A percentile compares a stretch with the other conserved stretches of the same genome.
Conservation (phyloP, 768 basidiomycete species). For the Xerocomellus dryophilus region DNA sequence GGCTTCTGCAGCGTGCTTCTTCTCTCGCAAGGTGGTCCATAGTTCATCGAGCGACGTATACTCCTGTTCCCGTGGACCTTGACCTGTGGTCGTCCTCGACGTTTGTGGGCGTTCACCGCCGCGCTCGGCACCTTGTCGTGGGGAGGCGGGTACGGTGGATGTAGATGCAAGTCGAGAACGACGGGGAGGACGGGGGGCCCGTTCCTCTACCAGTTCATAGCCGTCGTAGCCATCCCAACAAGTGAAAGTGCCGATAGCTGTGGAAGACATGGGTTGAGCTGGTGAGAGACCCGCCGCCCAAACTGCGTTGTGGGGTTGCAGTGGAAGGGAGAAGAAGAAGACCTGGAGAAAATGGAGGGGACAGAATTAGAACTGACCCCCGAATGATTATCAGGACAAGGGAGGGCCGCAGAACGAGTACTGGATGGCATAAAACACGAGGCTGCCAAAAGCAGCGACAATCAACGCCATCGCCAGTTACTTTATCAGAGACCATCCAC, state of each 20-base stretch:
- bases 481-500: slow-evolving; percentile 23
- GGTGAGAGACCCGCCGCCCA: slow-evolving; percentile 17
- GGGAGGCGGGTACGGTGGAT: slow-evolving; percentile 9
- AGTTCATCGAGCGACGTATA: slow-evolving; percentile 48
- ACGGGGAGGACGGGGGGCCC: slow-evolving; percentile 14
- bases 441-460: slow-evolving; percentile 32
- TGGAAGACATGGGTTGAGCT: slow-evolving; percentile 29
- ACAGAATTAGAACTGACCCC: slow-evolving; percentile 29
- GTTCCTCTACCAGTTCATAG: slow-evolving; percentile 24
- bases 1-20: slow-evolving; percentile 65
- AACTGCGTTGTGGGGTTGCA: slow-evolving; percentile 21
- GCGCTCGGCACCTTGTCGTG: slow-evolving; percentile 17
- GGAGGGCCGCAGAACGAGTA: slow-evolving; percentile 4
- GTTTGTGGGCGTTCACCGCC: slow-evolving; percentile 21
- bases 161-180: slow-evolving; percentile 24
- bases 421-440: slow-evolving; percentile 32
- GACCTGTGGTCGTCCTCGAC: slow-evolving; percentile 12
- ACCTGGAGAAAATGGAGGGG: slow-evolving; percentile 12
- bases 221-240: slow-evolving; percentile 33
- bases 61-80: slow-evolving; percentile 23
- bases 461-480: slow-evolving; percentile 16
- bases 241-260: slow-evolving; percentile 33
- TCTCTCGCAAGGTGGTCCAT: slow-evolving; percentile 64
- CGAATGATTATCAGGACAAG: slow-evolving; percentile 34
- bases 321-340: slow-evolving; percentile 17